Conservation (phyloP, 2,329 filamentous ascomycete genomes). For the Phaeophleospora eucalypticola region DNA sequence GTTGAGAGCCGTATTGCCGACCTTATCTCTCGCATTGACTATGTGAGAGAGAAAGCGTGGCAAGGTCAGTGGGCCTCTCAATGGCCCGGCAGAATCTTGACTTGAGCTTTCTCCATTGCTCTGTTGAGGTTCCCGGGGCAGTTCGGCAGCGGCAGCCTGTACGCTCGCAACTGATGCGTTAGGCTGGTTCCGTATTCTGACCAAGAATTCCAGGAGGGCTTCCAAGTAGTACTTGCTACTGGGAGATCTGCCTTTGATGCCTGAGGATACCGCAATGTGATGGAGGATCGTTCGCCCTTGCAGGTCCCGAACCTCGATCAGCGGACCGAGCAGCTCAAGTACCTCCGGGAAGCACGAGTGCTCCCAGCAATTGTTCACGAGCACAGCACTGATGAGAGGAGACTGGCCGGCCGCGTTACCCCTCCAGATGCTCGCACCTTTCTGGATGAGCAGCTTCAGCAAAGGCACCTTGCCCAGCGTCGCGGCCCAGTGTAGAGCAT, state of each 20-base stretch:
- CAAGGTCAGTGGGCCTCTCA: conserved; percentile 68
- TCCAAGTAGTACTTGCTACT: conserved; percentile 96
- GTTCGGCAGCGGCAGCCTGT: conserved; percentile 30
- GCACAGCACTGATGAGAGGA: conserved; percentile 84
- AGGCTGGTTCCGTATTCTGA: conserved; percentile 59
- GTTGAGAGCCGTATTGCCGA: conserved; percentile 91
- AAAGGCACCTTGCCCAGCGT: conserved; percentile 83
- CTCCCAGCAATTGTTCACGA: conserved; percentile 92
- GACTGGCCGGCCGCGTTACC: conserved; percentile 89
- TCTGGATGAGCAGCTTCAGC: conserved; percentile 72
- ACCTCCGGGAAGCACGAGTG: conserved; percentile 85
- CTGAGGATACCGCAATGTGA: conserved; percentile 93
- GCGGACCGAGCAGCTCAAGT: conserved; percentile 80
- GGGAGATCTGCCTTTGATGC: conserved; percentile 85
- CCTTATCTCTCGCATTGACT: conserved; percentile 90
- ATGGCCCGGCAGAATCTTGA: conserved; percentile 22
- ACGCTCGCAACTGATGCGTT: conserved; percentile 54
- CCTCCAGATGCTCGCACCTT: conserved; percentile 81
- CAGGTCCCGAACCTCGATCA: conserved; percentile 84
- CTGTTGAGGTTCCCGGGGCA: conserved; percentile 21
- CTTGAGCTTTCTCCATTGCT: conserved; percentile 27
- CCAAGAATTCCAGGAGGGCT: conserved; percentile 88
- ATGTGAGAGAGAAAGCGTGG: conserved; percentile 95
- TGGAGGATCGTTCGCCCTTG: conserved; percentile 90
- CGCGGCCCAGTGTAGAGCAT: conserved; percentile 92